A percentile compares a stretch with the other conserved stretches of the same genome.
Conservation (phyloP, 768 basidiomycete genomes). For the Lactarius sp. region DNA sequence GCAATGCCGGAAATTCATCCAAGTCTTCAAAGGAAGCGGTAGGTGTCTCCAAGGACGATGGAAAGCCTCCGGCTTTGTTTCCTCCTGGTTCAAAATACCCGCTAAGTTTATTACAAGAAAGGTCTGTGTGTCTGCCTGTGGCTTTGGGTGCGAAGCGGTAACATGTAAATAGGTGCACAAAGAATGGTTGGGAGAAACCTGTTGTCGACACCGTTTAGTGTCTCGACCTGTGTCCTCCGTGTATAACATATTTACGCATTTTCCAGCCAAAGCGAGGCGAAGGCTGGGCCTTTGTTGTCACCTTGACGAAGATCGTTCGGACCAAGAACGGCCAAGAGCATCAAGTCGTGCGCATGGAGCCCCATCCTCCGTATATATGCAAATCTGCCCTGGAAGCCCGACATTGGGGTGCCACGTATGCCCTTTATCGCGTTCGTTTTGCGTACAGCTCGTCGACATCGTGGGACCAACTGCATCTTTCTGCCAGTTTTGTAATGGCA, state of each 20-base stretch:
- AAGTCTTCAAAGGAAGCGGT: slow-evolving; percentile 37
- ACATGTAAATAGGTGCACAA: slow-evolving; percentile 62
- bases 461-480: slow-evolving; percentile 28
- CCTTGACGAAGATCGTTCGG: slow-evolving; percentile 60
- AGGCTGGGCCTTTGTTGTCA: slow-evolving; percentile 63
- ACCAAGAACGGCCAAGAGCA: slow-evolving; percentile 53
- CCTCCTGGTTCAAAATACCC: slow-evolving; percentile 85
- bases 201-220: slow-evolving; percentile 62
- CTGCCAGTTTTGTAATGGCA: slow-evolving; percentile 64
- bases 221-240: background rate
- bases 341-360: slow-evolving; percentile 67
- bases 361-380: slow-evolving; percentile 64
- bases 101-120: slow-evolving; percentile 71
- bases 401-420: slow-evolving; percentile 88
- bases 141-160: background rate
- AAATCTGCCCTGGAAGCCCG: slow-evolving; percentile 75
- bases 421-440: slow-evolving; percentile 74
- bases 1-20: slow-evolving; percentile 84
- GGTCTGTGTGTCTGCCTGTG: slow-evolving; percentile 35
- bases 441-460: slow-evolving; percentile 11
- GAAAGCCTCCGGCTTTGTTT: slow-evolving; percentile 53
- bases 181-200: slow-evolving; percentile 85
- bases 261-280: slow-evolving; percentile 43
- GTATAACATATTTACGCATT: slow-evolving; percentile 13
- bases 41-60: slow-evolving; percentile 26